Conservation (phyloP, 495 filamentous ascomycete genomes). For the Oleoguttula mirabilis region DNA sequence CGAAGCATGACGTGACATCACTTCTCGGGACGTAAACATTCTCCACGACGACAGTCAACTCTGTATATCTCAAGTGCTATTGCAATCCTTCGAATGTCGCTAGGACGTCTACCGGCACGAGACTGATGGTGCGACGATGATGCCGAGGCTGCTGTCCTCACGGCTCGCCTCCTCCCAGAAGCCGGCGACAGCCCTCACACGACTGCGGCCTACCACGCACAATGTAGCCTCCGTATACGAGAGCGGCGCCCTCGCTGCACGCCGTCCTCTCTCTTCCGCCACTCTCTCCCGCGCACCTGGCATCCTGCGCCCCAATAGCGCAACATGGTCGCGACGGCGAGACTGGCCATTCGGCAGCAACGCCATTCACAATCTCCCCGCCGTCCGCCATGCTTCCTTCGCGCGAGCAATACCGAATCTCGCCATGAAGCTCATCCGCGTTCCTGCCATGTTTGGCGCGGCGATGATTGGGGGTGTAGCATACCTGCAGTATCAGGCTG, state of each 20-base stretch:
- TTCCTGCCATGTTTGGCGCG: slow-evolving; percentile 86
- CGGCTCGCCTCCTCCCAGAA: slow-evolving; percentile 12
- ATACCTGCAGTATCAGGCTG: slow-evolving; percentile 91
- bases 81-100: not conserved
- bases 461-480: slow-evolving; percentile 73
- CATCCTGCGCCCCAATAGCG: not conserved
- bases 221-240: slow-evolving; percentile 9
- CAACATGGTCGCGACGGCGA: slow-evolving; percentile 30
- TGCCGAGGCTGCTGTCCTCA: slow-evolving; percentile 19
- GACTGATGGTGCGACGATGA: slow-evolving; percentile 16
- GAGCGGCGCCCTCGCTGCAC: slow-evolving; percentile 6
- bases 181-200: not conserved
- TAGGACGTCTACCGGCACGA: not conserved
- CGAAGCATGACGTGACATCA: not conserved
- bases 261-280: slow-evolving; percentile 3
- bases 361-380: slow-evolving; percentile 72
- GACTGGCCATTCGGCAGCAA: slow-evolving; percentile 65
- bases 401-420: slow-evolving; percentile 74
- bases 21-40: not conserved
- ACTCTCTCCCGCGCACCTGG: slow-evolving; percentile 4
- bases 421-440: slow-evolving; percentile 68
- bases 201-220: not conserved
- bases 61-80: not conserved
- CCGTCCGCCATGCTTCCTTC: slow-evolving; percentile 78
- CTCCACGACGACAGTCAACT: too few relatives aligned